Percentiles rank a stretch among this genome's conserved stretches.
Evolutionary conservation across 2,329 filamentous ascomycete species (phyloP).

Genomic region (Hawksworthiomyces lignivorus): DNA sequence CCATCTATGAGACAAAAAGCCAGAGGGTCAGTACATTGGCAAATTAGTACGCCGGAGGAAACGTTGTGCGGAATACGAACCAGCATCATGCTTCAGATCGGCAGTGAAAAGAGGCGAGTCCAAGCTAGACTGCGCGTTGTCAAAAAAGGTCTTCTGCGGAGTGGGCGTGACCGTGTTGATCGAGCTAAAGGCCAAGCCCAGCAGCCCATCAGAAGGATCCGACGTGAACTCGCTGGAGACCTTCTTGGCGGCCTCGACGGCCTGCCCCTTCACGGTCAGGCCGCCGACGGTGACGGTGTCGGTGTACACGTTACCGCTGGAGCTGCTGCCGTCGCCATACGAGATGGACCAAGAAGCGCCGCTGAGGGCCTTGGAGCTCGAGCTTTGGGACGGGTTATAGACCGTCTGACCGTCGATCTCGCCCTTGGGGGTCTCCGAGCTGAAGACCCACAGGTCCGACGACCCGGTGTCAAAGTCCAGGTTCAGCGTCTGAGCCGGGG

Average conservation of each 20-base stretch:
- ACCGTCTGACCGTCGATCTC: conserved; percentile 19
- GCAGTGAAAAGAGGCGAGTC: conserved; percentile 47
- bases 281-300: conserved; percentile 23
- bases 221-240: conserved; percentile 19
- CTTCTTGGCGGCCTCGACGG: conserved; percentile 21
- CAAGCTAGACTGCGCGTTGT: conserved; percentile 24
- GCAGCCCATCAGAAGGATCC: conserved; percentile 18
- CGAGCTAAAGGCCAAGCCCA: conserved; percentile 21
- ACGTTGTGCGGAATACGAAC: neutral
- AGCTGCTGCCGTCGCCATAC: conserved; percentile 24
- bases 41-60: neutral
- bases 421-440: conserved; percentile 18
- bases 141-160: conserved; percentile 24
- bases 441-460: conserved; percentile 28
- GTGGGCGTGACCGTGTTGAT: conserved; percentile 22
- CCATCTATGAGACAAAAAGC: conserved; percentile 17
- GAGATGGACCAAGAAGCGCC: conserved; percentile 22
- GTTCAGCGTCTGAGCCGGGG: conserved; percentile 20
- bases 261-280: conserved; percentile 19
- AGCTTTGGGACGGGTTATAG: conserved; percentile 22
- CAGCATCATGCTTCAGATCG: conserved; percentile 21
- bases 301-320: conserved; percentile 23
- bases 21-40: too few relatives aligned
- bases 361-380: conserved; percentile 18
- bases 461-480: conserved; percentile 25